phyloP scores from a whole-genome alignment of 768 basidiomycete species.

The Naematelia aurantialba region DNA sequence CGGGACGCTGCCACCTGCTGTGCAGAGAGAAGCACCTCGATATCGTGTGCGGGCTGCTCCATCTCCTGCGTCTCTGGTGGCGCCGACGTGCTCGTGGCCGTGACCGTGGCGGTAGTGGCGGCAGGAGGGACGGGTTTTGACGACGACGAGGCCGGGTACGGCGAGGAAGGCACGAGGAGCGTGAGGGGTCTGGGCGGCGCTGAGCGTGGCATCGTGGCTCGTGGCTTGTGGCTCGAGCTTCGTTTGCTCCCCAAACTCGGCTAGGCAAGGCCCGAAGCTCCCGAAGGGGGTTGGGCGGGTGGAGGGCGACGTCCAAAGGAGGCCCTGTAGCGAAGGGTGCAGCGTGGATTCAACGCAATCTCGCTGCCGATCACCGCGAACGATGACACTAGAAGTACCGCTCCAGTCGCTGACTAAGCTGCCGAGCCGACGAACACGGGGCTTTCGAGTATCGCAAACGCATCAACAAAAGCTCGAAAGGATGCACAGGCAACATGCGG shows the following conservation, averaged over 20 bases:
- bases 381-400: too few relatives aligned
- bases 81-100: background rate
- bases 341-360: too few relatives aligned
- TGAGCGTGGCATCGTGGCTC: conserved; percentile 8
- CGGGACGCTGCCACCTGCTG: conserved; percentile 21
- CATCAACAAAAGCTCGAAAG: background rate
- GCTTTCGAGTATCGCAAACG: background rate
- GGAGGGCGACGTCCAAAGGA: too few relatives aligned
- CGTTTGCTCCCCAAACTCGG: background rate
- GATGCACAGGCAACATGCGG: background rate
- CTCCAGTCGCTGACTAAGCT: background rate
- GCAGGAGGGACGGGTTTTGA: too few relatives aligned
- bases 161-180: conserved; percentile 5
- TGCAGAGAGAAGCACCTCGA: conserved; percentile 29
- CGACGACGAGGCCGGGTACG: background rate
- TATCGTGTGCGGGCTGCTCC: background rate
- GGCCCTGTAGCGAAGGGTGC: too few relatives aligned
- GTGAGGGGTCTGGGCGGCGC: conserved; percentile 1
- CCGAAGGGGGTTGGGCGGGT: background rate
- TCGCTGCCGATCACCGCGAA: too few relatives aligned
- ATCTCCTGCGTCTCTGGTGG: background rate
- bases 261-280: background rate
- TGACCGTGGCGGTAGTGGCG: background rate
- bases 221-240: background rate
- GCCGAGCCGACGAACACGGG: background rate